Evolutionary conservation across 148 eudicot species (phyloP).

Genomic region (Rhododendron kiyosumense): DNA sequence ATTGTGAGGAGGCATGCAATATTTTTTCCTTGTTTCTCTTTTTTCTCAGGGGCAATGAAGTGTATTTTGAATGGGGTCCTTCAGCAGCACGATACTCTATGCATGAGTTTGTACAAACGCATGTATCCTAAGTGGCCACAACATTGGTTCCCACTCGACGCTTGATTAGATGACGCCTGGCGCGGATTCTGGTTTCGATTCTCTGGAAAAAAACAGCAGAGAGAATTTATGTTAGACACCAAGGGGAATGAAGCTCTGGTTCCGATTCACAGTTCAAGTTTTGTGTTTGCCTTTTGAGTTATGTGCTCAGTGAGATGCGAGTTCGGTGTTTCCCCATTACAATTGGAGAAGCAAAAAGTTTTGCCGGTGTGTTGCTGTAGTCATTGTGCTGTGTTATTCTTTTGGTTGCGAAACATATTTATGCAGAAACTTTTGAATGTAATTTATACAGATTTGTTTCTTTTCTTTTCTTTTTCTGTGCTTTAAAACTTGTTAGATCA

Average conservation of each 20-base stretch:
- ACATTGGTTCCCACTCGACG: conserved; percentile 50
- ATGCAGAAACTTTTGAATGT: not conserved
- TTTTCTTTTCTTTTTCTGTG: not conserved
- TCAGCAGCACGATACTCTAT: conserved; percentile 85
- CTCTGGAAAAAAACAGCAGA: not conserved
- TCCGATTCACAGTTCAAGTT: conserved; percentile 38
- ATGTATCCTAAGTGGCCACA: conserved; percentile 93
- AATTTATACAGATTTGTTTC: not conserved
- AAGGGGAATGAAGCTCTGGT: conserved; percentile 91
- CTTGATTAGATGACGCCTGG: conserved; percentile 20
- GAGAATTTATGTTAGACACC: not conserved
- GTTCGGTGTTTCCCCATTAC: not conserved
- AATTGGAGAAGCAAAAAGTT: conserved; percentile 8
- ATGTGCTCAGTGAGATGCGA: not conserved
- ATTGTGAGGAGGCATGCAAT: not conserved
- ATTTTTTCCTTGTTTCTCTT: not conserved
- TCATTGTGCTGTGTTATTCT: not conserved
- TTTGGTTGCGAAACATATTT: not conserved
- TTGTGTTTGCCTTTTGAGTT: not conserved
- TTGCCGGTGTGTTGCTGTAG: conserved; percentile 9
- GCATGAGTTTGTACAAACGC: conserved; percentile 92
- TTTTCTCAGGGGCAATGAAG: conserved; percentile 80
- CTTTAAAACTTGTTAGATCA: not conserved
- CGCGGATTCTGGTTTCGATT: conserved; percentile 19
- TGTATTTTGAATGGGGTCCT: conserved; percentile 77